These are phyloP conservation scores for Sanghuangporus weigelae DNA, from an alignment of 1,284 basidiomycete genomes.

Conservation along the genomic window DNA sequence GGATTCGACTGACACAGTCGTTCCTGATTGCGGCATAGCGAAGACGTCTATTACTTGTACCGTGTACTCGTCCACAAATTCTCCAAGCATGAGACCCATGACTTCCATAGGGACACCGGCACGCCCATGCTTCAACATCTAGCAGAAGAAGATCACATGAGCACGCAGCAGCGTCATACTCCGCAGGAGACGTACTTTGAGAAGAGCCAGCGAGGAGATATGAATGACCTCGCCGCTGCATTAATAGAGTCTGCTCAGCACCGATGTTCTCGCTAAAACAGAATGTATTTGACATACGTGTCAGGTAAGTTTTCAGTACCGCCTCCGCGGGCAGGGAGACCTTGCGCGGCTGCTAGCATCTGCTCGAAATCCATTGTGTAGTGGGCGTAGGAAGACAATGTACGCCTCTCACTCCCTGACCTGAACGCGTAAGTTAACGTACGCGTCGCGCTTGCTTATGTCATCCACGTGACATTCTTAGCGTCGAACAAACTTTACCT, in stretches of 20 bases:
- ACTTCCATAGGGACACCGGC: constrained; percentile 99
- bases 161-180: neutral
- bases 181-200: constrained; percentile 65
- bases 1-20: constrained; percentile 97
- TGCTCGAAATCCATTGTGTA: constrained; percentile 48
- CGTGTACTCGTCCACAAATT: constrained; percentile 99
- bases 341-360: constrained; percentile 43
- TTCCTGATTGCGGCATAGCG: constrained; percentile 99
- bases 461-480: neutral
- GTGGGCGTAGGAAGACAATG: neutral
- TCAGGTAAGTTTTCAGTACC: constrained; percentile 19
- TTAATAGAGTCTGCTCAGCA: neutral
- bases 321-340: constrained; percentile 1
- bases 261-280: neutral
- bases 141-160: neutral
- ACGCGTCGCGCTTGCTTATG: constrained; percentile 15
- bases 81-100: constrained; percentile 99
- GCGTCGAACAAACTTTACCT: neutral
- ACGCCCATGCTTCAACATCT: constrained; percentile 99
- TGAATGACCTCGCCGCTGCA: constrained; percentile 91
- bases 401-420: neutral
- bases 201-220: constrained; percentile 88
- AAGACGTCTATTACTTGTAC: constrained; percentile 98
- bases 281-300: constrained; percentile 18
- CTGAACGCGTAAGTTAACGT: constrained; percentile 12